Percentiles rank a stretch among this genome's conserved stretches.
Evolutionary conservation across 2,329 filamentous ascomycete species (phyloP).

Genomic region (Claviceps arundinis): DNA sequence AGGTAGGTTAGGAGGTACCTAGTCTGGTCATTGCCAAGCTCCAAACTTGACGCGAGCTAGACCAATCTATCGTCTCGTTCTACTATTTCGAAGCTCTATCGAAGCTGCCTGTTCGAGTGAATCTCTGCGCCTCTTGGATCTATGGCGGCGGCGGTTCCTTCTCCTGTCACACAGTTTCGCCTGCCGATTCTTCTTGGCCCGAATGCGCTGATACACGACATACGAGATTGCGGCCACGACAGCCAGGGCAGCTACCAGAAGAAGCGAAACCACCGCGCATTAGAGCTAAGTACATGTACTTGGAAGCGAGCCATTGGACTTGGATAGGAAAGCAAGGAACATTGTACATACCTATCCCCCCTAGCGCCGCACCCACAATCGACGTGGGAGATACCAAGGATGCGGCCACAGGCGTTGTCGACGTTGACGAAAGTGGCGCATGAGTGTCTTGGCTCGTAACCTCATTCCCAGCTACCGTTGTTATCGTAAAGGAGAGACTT

Average conservation of each 20-base stretch:
- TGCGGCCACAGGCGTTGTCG: neutral
- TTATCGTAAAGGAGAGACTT: neutral
- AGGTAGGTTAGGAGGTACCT: too few relatives aligned
- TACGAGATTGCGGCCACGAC: slow-evolving; percentile 1
- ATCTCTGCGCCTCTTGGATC: neutral
- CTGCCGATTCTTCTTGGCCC: neutral
- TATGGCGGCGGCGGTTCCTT: neutral
- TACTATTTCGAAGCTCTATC: neutral
- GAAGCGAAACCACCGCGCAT: neutral
- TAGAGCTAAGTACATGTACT: neutral
- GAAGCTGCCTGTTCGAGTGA: neutral
- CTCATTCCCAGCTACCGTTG: neutral
- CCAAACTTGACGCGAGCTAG: neutral
- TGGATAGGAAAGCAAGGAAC: neutral
- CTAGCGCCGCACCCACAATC: slow-evolving; percentile 6
- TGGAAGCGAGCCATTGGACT: neutral
- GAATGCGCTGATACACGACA: neutral
- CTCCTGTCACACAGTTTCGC: neutral
- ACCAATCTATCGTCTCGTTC: neutral
- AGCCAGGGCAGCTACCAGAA: slow-evolving; percentile 1
- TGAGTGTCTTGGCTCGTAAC: neutral
- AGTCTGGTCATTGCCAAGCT: neutral
- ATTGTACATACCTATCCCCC: slow-evolving; percentile 7
- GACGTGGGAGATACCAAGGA: neutral
- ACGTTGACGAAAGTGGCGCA: neutral